Percentiles rank a stretch among this genome's conserved stretches.
Evolutionary conservation across 2,329 filamentous ascomycete species (phyloP).

Genomic region (Xylariaceae sp.): DNA sequence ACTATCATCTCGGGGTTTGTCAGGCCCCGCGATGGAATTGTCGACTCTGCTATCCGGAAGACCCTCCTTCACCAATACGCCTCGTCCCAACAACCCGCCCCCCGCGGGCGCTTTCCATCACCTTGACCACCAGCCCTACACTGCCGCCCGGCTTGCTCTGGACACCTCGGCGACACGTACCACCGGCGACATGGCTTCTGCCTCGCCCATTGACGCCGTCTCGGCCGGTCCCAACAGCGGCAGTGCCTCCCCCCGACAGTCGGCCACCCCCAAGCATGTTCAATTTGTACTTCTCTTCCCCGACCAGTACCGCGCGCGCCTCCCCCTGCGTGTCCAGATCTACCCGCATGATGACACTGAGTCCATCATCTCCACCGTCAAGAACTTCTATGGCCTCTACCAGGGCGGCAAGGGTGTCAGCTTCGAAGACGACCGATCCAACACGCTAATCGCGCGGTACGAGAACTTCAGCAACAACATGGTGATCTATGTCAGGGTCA

Average conservation of each 20-base stretch:
- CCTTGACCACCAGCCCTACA: constrained; percentile 11
- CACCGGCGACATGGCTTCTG: constrained; percentile 36
- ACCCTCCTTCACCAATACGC: constrained; percentile 13
- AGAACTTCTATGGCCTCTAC: constrained; percentile 97
- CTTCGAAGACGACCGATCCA: constrained; percentile 86
- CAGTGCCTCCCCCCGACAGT: constrained; percentile 39
- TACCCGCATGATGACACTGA: constrained; percentile 94
- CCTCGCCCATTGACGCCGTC: constrained; percentile 34
- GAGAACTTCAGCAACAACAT: constrained; percentile 93
- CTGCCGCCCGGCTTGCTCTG: constrained; percentile 14
- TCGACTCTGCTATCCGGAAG: constrained; percentile 21
- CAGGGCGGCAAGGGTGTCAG: constrained; percentile 78
- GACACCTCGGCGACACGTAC: constrained; percentile 18
- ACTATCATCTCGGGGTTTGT: no score
- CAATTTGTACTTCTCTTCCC: constrained; percentile 69
- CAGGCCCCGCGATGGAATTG: constrained; percentile 23
- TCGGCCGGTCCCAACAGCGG: constrained; percentile 31
- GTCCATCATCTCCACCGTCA: constrained; percentile 95
- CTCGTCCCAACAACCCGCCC: constrained; percentile 13
- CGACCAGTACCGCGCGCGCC: constrained; percentile 62
- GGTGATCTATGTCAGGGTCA: constrained; percentile 86
- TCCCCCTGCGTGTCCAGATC: constrained; percentile 84
- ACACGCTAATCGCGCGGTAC: constrained; percentile 88
- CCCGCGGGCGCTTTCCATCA: constrained; percentile 21
- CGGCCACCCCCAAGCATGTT: constrained; percentile 59